Evolutionary conservation across 2,329 filamentous ascomycete genomes (phyloP).

Genomic region (Tolypocladium guangdongense): DNA sequence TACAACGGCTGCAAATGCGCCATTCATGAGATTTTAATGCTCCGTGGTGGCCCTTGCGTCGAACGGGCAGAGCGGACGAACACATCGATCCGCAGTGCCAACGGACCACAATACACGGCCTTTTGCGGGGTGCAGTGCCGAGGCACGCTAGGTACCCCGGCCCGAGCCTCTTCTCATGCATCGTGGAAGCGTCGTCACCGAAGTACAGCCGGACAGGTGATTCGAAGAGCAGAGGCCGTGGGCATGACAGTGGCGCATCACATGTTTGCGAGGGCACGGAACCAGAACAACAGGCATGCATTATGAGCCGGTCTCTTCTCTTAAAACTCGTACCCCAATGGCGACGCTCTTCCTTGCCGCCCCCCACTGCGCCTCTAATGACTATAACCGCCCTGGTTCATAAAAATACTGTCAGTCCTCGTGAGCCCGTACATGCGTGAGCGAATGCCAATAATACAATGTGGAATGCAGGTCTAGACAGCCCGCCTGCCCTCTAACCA

Average conservation of each 20-base stretch:
- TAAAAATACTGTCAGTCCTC: neutral
- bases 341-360: neutral
- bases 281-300: neutral
- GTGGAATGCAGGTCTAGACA: neutral
- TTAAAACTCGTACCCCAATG: neutral
- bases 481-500: neutral
- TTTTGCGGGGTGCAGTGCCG: neutral
- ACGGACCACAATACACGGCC: neutral
- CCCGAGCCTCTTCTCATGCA: too few species aligned
- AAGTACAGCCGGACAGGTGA: too few species aligned
- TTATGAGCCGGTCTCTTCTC: neutral
- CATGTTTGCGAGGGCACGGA: neutral
- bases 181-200: too few species aligned
- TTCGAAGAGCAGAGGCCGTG: neutral
- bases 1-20: neutral
- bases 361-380: neutral
- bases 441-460: constrained; percentile 1
- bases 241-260: neutral
- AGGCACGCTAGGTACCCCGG: neutral
- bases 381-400: neutral
- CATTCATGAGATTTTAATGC: neutral
- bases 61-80: neutral
- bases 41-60: neutral
- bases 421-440: neutral
- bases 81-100: neutral